phyloP scores from a whole-genome alignment of 2,329 filamentous ascomycete species.

The Trichoderma breve region DNA sequence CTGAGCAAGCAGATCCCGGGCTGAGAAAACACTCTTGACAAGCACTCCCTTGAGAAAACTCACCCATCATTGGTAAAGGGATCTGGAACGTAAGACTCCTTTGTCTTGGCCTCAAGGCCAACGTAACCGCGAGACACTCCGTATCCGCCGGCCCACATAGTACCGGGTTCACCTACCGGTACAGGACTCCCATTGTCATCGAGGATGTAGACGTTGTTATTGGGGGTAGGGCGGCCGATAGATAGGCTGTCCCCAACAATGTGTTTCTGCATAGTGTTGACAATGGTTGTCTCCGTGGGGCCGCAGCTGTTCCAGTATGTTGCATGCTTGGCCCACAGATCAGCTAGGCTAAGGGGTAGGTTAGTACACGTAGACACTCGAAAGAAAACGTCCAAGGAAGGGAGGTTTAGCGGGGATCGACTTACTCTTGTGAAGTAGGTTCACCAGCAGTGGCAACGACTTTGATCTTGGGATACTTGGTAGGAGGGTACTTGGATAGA shows the following conservation, averaged over 20 bases:
- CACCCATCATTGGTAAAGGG: slow-evolving; percentile 52
- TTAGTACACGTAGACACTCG: neutral
- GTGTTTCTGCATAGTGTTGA: slow-evolving; percentile 57
- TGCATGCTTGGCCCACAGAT: slow-evolving; percentile 51
- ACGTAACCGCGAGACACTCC: slow-evolving; percentile 57
- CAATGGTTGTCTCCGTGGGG: slow-evolving; percentile 58
- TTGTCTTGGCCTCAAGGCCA: slow-evolving; percentile 50
- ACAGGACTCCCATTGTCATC: slow-evolving; percentile 46
- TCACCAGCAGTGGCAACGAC: slow-evolving; percentile 56
- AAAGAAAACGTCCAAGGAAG: neutral
- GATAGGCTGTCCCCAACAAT: slow-evolving; percentile 45
- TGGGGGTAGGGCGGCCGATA: slow-evolving; percentile 56
- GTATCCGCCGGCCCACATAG: slow-evolving; percentile 57
- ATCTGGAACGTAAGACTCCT: slow-evolving; percentile 49
- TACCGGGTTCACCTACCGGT: slow-evolving; percentile 46
- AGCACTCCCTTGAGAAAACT: slow-evolving; percentile 23
- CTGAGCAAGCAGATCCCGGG: neutral
- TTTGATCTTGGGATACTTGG: slow-evolving; percentile 50
- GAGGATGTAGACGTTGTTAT: slow-evolving; percentile 56
- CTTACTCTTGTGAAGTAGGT: slow-evolving; percentile 46
- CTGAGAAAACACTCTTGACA: neutral
- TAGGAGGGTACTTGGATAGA: slow-evolving; percentile 47
- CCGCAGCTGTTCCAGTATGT: slow-evolving; percentile 58
- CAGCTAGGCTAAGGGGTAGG: slow-evolving; percentile 41
- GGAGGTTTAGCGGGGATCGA: neutral